These are phyloP conservation scores for Erythrobasidium yunnanense DNA, from an alignment of 768 basidiomycete species.

Conservation along the genomic window DNA sequence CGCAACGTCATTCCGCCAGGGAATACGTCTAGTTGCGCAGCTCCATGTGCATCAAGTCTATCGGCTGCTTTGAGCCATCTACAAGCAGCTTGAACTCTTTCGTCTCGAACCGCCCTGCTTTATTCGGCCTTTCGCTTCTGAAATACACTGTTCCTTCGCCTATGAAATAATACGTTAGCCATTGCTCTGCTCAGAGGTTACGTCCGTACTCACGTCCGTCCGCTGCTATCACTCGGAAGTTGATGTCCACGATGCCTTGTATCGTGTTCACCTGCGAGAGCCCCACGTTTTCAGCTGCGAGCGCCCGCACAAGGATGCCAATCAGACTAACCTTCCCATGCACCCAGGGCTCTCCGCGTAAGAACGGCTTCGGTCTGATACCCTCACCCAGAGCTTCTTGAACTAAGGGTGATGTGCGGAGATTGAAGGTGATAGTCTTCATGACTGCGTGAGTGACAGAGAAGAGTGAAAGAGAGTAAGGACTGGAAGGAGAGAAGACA, in stretches of 20 bases:
- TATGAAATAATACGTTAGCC: conserved; percentile 37
- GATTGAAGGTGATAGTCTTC: conserved; percentile 10
- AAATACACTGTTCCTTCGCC: conserved; percentile 70
- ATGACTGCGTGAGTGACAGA: too few relatives aligned
- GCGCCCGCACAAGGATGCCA: not conserved
- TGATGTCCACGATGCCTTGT: conserved; percentile 24
- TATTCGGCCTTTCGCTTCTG: conserved; percentile 66
- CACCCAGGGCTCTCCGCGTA: conserved; percentile 11
- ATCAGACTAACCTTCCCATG: conserved; percentile 3
- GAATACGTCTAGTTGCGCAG: too few relatives aligned
- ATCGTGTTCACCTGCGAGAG: conserved; percentile 14
- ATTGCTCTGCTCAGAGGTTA: too few relatives aligned
- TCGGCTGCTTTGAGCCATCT: not conserved
- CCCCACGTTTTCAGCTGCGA: not conserved
- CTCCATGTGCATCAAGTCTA: conserved; percentile 15
- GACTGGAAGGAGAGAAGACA: not conserved
- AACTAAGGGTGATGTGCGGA: conserved; percentile 7
- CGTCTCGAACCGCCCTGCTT: conserved; percentile 59
- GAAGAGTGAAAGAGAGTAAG: not conserved
- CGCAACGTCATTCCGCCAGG: too few relatives aligned
- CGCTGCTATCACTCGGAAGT: not conserved
- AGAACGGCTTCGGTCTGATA: conserved; percentile 16
- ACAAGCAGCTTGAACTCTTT: conserved; percentile 37
- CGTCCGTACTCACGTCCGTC: not conserved
- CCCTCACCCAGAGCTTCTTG: conserved; percentile 22